phyloP scores from a whole-genome alignment of 148 eudicot species.

The Chenopodium formosanum region DNA sequence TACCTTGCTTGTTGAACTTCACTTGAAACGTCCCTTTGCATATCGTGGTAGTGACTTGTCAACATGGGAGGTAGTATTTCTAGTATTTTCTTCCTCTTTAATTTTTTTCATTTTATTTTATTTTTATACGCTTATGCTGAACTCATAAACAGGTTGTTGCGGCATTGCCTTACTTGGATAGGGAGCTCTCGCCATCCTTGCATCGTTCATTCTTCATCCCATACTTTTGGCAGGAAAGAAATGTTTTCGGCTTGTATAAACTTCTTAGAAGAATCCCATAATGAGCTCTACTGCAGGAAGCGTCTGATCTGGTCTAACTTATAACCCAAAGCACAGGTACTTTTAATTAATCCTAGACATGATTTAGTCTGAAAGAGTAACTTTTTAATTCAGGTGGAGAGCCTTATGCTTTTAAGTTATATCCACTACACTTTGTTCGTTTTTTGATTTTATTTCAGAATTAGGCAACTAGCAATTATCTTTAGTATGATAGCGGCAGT shows the following conservation, averaged over 20 bases:
- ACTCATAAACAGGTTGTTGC: slow-evolving; percentile 56
- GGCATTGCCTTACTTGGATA: slow-evolving; percentile 78
- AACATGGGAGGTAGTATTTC: slow-evolving; percentile 78
- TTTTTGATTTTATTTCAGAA: not conserved
- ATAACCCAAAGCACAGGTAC: slow-evolving; percentile 16
- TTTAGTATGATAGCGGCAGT: not conserved
- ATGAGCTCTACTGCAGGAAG: slow-evolving; percentile 16
- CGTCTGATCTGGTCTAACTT: slow-evolving; percentile 12
- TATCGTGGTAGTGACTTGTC: slow-evolving; percentile 83
- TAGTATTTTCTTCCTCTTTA: not conserved
- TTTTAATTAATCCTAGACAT: slow-evolving; percentile 20
- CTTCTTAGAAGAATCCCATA: slow-evolving; percentile 62
- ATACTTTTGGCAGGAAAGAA: slow-evolving; percentile 69
- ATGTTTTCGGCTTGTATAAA: slow-evolving; percentile 83
- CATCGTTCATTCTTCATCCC: slow-evolving; percentile 92
- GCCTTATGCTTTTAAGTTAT: not conserved
- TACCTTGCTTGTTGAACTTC: slow-evolving; percentile 87
- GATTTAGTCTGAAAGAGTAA: slow-evolving; percentile 3
- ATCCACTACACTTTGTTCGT: not conserved
- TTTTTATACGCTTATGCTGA: slow-evolving; percentile 7
- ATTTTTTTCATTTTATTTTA: not conserved
- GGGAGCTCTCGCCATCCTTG: slow-evolving; percentile 72
- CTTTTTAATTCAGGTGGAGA: not conserved
- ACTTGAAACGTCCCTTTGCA: slow-evolving; percentile 77
- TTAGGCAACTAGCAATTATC: not conserved